Evolutionary conservation across 306 rosid genomes (phyloP).

Genomic region (Lathyrus oleraceus): DNA sequence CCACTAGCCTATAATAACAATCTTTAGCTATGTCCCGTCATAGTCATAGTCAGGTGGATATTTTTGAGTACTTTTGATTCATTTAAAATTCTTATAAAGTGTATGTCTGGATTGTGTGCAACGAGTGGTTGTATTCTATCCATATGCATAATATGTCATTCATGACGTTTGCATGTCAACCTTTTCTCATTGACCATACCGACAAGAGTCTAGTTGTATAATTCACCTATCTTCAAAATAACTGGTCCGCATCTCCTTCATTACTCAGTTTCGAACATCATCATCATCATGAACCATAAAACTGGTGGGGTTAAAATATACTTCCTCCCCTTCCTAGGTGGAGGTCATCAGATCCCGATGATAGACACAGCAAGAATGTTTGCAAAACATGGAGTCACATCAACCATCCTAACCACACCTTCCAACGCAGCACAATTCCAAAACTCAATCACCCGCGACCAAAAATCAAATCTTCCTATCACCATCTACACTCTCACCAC

Average conservation of each 20-base stretch:
- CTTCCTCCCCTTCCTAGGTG: constrained; percentile 52
- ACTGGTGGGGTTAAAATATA: constrained; percentile 23
- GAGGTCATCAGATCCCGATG: constrained; percentile 75
- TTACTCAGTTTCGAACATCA: background rate
- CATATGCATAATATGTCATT: constrained; percentile 12
- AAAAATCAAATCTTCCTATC: constrained; percentile 38
- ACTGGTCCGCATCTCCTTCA: background rate
- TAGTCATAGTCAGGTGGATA: constrained; percentile 23
- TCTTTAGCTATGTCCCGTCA: constrained; percentile 1
- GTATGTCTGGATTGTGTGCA: too few relatives aligned
- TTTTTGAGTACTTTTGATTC: too few relatives aligned
- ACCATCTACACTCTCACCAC: constrained; percentile 36
- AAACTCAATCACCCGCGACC: constrained; percentile 52
- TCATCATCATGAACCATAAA: constrained; percentile 31
- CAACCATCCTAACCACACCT: constrained; percentile 55
- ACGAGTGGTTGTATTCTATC: too few relatives aligned
- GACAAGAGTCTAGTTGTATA: background rate
- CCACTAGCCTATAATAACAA: constrained; percentile 52
- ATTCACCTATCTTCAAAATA: too few relatives aligned
- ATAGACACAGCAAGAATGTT: constrained; percentile 64
- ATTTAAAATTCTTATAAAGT: too few relatives aligned
- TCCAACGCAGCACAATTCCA: constrained; percentile 40
- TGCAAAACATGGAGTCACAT: constrained; percentile 57
- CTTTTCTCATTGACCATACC: background rate
- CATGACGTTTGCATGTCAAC: constrained; percentile 26